Percentiles rank a stretch among this genome's conserved stretches.
Conservation (phyloP, 2,329 filamentous ascomycete genomes). For the Ophiostoma ulmi region DNA sequence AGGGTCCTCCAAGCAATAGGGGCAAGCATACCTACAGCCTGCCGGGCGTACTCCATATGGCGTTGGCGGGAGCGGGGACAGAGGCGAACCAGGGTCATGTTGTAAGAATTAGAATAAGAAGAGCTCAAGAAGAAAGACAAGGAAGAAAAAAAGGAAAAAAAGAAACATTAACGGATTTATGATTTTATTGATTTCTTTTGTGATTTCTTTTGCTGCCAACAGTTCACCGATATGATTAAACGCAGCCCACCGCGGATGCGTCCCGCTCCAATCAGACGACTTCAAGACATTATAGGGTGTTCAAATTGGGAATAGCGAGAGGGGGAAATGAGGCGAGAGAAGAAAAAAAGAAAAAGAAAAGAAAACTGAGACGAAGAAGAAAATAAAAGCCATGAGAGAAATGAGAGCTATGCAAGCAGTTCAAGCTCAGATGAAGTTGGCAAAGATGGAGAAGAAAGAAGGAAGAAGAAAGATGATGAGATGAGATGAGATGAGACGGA, state of each 20-base stretch:
- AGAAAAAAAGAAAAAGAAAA: background rate
- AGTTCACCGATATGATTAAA: background rate
- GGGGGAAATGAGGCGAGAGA: background rate
- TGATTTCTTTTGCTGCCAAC: background rate
- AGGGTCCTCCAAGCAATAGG: background rate
- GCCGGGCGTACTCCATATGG: background rate
- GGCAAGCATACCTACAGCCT: conserved; percentile 6
- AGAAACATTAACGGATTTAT: background rate
- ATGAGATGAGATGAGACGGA: background rate
- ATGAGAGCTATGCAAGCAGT: background rate
- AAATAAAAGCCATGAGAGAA: background rate
- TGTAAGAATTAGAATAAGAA: background rate
- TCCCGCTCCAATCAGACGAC: conserved; percentile 11
- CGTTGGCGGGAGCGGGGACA: conserved; percentile 3
- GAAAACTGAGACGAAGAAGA: background rate
- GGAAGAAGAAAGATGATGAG: background rate
- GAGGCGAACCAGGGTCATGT: conserved; percentile 3
- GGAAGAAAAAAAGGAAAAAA: background rate
- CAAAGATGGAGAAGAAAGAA: background rate
- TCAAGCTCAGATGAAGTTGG: background rate
- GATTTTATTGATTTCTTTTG: background rate
- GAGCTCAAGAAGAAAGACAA: no score
- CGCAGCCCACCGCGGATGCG: background rate
- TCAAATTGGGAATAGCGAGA: background rate
- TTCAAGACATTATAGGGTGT: background rate